Base-by-base conservation (phyloP, 129 eudicot species). In the Flaveria linearis region DNA sequence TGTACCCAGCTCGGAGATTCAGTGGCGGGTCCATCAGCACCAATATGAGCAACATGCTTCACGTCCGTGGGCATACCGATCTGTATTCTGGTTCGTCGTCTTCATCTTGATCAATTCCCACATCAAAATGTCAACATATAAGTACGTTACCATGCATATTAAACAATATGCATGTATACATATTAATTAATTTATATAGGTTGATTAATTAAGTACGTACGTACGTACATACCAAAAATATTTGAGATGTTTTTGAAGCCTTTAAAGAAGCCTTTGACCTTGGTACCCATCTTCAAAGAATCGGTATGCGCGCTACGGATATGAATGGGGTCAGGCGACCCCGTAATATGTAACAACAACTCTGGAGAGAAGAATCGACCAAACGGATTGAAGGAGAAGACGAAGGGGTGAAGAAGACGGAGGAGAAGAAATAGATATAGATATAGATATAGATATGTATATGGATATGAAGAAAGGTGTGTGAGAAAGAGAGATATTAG, bases 11-110 rank as follows among this genome's bases (percentile, higher is more conserved):
- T 80, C 0, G 95, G 95, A 53, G 79, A 53, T n/a, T n/a, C 82
- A 0, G 73, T 5, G 15, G 86, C 50, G 0, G 91, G 84, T 45
- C 95, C 89, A 72, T 89, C 91, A 75, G 72, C 82, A 80, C 95
- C 95, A 17, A 89, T 86, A 62, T 86, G 95, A 51, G 91, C 91
- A 71, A 86, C 87, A 77, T 89, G 95, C 73, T 84, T 89, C 69
- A 89, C 95, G 75, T 89, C 95, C 71, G 89, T 89, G 26, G 95
- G 95, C 68, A 73, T 53, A 55, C 95, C 91, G 72, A 89, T 89
- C 85, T 89, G 76, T 68, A 89, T 79, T 89, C 91, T 65, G 22
- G 52, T 78, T 84, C 87, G 13, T 49, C 53, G 43, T 22, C 75
- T 26, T 76, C 36, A 10, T 17, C 82, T 46, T 20, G 22, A 20